These are phyloP conservation scores for Mortierella antarctica DNA, from an alignment of 192 early-diverging fungal species.

Conservation along the genomic window DNA sequence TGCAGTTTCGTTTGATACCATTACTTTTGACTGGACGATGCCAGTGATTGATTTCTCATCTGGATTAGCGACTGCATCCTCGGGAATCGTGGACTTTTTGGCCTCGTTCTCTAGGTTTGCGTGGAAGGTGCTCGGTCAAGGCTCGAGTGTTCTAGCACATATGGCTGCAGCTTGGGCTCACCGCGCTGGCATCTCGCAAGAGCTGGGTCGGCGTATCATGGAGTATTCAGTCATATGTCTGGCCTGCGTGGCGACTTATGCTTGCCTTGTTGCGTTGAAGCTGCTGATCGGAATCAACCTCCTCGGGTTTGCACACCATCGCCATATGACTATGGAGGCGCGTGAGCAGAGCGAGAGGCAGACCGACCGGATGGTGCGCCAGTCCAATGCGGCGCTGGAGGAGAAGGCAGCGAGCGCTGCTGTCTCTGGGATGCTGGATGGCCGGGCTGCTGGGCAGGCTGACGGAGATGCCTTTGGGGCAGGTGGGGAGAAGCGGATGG, in stretches of 20 bases:
- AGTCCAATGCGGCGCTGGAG: conserved; percentile 48
- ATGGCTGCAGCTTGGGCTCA: conserved; percentile 16
- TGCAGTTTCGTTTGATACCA: conserved; percentile 30
- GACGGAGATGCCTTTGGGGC: conserved; percentile 39
- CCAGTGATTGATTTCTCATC: conserved; percentile 23
- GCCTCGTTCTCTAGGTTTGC: conserved; percentile 31
- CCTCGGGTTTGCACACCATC: conserved; percentile 74
- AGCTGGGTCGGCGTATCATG: conserved; percentile 47
- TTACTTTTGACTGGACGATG: conserved; percentile 19
- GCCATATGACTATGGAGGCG: conserved; percentile 70
- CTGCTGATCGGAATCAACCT: conserved; percentile 81
- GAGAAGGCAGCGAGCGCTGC: conserved; percentile 49
- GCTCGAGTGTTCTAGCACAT: neutral
- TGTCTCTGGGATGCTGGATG: conserved; percentile 47
- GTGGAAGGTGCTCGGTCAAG: conserved; percentile 8
- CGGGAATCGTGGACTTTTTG: conserved; percentile 19
- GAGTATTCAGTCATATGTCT: conserved; percentile 57
- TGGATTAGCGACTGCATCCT: conserved; percentile 19
- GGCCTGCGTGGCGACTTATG: conserved; percentile 63
- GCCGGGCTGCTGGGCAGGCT: conserved; percentile 26
- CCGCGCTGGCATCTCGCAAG: conserved; percentile 10
- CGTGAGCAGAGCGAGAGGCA: conserved; percentile 54
- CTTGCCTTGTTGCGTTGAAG: conserved; percentile 73
- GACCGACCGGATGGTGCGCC: conserved; percentile 56
- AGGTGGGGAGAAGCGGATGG: conserved; percentile 61